Base-by-base conservation (phyloP, 306 rosid species). In the Arachis stenosperma region DNA sequence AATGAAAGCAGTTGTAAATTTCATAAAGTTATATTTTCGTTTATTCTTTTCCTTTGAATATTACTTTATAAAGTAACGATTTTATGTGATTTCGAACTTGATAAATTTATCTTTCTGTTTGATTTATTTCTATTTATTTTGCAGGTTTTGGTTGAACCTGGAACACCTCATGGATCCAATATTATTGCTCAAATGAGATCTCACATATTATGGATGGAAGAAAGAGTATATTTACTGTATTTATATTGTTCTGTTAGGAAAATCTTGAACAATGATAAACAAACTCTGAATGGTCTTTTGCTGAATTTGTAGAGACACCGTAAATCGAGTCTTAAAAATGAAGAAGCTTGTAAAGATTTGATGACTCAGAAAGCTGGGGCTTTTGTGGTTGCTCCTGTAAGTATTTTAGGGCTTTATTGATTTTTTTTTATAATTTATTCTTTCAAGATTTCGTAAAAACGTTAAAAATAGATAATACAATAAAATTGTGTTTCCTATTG, bases 161-260 rank as follows among this genome's bases (percentile, higher is more conserved):
- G 99, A 73, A 89, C 96, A 4, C 97, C 96, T 64, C 96, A 91
- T 77, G 95, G 97, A 71, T 94, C 90, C 52, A 88, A 62, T 75
- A 90, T 90, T 81, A 91, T 94, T 75, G 84, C 99, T 83, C 97
- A 94, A 79, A 91, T 94, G 96, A 84, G 97, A 67, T 94, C 95
- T n/a, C 91, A 91, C 73, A 81, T 91, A 82, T 65, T 94, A 81
- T 89, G 99, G 99, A 88, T 91, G 97, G 96, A 94, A 78, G 75
- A 87, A 50, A 84, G 99, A 76, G 99, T 88, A 79, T 82, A 74
- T 59, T 75, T 13, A 64, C 56, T 37, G 6, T 7, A 52, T 17
- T 13, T 22, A 5, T 53, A 29, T 13, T 75, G 6, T n/a, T 53
- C 6, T 67, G 61, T 36, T 50, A 15, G 12, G 51, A 65, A 17